A percentile compares a stretch with the other conserved stretches of the same genome.
These are phyloP conservation scores for Plasmodium inui DNA, from an alignment of 169 alveolate species.

Conservation along the genomic window DNA sequence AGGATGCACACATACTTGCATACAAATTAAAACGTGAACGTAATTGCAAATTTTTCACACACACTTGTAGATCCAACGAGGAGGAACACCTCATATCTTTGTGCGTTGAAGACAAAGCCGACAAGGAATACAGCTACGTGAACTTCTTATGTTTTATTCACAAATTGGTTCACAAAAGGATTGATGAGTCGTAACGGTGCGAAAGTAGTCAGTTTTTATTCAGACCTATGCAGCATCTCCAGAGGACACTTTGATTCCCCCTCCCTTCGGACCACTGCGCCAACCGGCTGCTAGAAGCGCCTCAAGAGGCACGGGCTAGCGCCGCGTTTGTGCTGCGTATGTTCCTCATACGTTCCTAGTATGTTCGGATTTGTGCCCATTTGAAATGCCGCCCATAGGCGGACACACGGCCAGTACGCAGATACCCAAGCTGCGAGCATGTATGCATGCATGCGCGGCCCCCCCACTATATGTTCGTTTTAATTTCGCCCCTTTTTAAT, in stretches of 20 bases:
- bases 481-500: conserved; percentile 25
- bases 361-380: neutral
- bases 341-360: neutral
- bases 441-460: neutral
- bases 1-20: neutral
- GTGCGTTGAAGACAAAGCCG: conserved; percentile 71
- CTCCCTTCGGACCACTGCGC: neutral
- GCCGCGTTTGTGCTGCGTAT: neutral
- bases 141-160: conserved; percentile 73
- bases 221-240: neutral
- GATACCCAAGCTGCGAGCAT: neutral
- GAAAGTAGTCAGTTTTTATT: neutral
- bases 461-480: neutral
- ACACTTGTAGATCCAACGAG: neutral
- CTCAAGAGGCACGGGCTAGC: neutral
- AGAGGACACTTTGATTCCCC: conserved; percentile 11
- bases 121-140: conserved; percentile 73
- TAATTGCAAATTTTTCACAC: neutral
- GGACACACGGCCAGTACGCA: neutral
- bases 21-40: neutral
- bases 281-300: neutral
- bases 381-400: neutral
- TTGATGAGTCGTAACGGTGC: conserved; percentile 49
- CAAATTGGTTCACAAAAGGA: conserved; percentile 69
- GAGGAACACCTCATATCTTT: conserved; percentile 40